Percentiles rank a stretch among this genome's conserved stretches.
phyloP scores from a whole-genome alignment of 495 filamentous ascomycete species.

The Neurospora intermedia region DNA sequence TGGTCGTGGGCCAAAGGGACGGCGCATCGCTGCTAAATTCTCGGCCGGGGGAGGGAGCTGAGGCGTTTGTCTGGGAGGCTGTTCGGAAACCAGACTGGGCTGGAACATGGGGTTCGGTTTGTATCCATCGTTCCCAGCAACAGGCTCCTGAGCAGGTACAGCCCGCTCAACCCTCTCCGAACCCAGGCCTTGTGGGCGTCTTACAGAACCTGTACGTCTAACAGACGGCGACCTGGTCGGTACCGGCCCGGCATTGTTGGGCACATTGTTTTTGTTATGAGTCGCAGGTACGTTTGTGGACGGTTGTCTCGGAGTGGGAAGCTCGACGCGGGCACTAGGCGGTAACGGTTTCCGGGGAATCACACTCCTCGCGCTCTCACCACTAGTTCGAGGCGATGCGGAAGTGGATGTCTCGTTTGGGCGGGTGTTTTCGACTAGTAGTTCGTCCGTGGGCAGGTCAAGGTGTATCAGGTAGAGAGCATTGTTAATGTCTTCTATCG shows the following conservation, averaged over 20 bases:
- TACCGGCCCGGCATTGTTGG: neutral
- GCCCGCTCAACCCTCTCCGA: neutral
- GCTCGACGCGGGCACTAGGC: conserved; percentile 1
- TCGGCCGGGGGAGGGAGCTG: neutral
- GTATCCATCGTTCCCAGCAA: conserved; percentile 5
- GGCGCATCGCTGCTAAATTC: neutral
- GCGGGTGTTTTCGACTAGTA: conserved; percentile 37
- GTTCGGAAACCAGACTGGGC: neutral
- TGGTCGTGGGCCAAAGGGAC: conserved; percentile 5
- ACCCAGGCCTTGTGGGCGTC: neutral
- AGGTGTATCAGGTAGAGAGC: conserved; percentile 89
- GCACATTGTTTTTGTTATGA: neutral
- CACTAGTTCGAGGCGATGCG: conserved; percentile 36
- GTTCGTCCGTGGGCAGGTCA: conserved; percentile 46
- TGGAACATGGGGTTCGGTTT: conserved; percentile 17
- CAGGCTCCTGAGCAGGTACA: neutral
- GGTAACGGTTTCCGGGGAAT: conserved; percentile 38
- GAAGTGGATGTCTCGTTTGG: conserved; percentile 16
- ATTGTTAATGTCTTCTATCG: conserved; percentile 72
- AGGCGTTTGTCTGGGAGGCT: neutral
- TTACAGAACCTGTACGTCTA: neutral
- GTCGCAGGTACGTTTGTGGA: neutral
- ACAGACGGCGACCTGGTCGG: neutral
- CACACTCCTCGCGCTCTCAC: conserved; percentile 31
- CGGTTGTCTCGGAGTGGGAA: neutral